Evolutionary conservation across 805 yeast species (phyloP), one percentile per base, ranked within the genome.

Genomic region (Yamadazyma insecticola): DNA sequence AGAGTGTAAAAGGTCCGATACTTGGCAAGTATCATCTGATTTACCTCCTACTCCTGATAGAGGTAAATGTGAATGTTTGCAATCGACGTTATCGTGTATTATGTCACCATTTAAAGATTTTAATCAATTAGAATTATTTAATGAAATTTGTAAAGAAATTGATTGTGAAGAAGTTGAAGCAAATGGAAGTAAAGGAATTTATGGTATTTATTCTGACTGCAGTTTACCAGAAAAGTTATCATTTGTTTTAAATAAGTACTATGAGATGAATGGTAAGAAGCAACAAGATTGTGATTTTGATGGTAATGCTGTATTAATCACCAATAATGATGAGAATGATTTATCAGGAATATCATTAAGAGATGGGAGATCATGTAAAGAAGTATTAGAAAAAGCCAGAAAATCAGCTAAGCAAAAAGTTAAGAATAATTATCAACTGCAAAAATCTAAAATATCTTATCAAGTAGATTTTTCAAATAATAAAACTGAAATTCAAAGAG

Each of bases 171-270:
- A 59, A 3, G 52, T 71, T 15, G 38, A 33, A 15, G 52, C 58
- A 6, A 55, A 68, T 39, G 62, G 66, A 1, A 26, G 35, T 6
- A 33, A 30, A 4, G 75, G 74, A 0, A 34, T 35, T n/a, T 70
- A 67, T 41, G 76, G 76, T 1, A 40, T 43, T 19, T 64, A 50
- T 40, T 58, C 74, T 0, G 59, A 54, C 24, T 71, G 76, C 41
- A 40, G 59, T 10, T 37, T 50, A 5, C 35, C 46, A 6, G 72
- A 67, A 37, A 53, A 53, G 33, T 45, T 61, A 2, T 67, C 73
- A 1, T 65, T 58, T 35, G 71, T 62, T 4, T 45, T 69, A 36
- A 64, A 64, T 40, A 43, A 59, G 38, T 54, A 53, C 41, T 67
- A 54, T 39, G 37, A 48, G 6, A 43, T 42, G 12, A 39, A 50